Evolutionary conservation across 164 flowering plant species (phyloP).

Genomic region (Nelumbo lutea): DNA sequence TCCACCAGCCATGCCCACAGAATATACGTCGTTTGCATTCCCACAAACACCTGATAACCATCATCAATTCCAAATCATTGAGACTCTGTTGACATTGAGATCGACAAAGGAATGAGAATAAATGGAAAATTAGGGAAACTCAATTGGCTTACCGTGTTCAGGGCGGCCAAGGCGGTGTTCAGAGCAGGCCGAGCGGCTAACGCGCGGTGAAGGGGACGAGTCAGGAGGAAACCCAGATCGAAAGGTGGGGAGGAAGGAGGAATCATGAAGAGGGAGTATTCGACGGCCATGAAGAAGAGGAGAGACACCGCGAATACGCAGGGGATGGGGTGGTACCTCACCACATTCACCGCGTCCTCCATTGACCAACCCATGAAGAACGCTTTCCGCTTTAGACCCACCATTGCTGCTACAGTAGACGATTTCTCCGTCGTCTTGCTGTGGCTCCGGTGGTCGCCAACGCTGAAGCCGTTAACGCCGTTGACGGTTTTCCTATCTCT

Average conservation of each 20-base stretch:
- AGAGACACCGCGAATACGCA: slow-evolving; percentile 50
- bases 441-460: too few species aligned
- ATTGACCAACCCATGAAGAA: too few species aligned
- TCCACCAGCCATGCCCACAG: slow-evolving; percentile 77
- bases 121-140: neutral
- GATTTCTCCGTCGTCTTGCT: too few species aligned
- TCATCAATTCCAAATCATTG: neutral
- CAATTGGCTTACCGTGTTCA: slow-evolving; percentile 61
- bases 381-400: neutral
- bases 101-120: too few species aligned
- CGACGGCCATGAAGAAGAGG: slow-evolving; percentile 88
- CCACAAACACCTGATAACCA: slow-evolving; percentile 67
- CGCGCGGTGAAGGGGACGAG: slow-evolving; percentile 41
- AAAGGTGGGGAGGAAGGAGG: slow-evolving; percentile 76
- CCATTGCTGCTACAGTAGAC: too few species aligned
- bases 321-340: slow-evolving; percentile 61
- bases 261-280: slow-evolving; percentile 86
- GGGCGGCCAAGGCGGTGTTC: slow-evolving; percentile 68
- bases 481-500: too few species aligned
- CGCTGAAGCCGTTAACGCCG: too few species aligned
- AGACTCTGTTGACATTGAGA: too few species aligned
- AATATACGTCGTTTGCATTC: slow-evolving; percentile 77
- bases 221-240: slow-evolving; percentile 76
- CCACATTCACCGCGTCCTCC: slow-evolving; percentile 15
- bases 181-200: slow-evolving; percentile 45